Evolutionary conservation across 371 early-diverging fungal species (phyloP).

Genomic region (Mucor irregularis): DNA sequence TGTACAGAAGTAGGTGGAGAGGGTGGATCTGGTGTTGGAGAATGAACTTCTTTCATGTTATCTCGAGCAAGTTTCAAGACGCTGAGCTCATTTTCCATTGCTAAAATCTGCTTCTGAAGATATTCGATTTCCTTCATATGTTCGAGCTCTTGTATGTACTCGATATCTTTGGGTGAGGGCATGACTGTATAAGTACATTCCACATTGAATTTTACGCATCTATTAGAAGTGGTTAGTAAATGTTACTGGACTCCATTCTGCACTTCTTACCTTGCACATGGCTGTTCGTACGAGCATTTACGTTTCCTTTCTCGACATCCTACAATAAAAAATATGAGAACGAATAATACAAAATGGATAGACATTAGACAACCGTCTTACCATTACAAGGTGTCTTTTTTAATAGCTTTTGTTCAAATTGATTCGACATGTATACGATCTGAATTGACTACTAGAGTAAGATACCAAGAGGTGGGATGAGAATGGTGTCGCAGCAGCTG

Average conservation of each 20-base stretch:
- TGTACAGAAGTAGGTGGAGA: no score
- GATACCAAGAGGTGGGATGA: no score
- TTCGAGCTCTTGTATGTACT: conserved; percentile 34
- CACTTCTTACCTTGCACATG: conserved; percentile 39
- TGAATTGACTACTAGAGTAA: no score
- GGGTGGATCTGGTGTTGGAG: neutral
- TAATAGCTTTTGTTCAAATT: no score
- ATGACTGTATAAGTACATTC: conserved; percentile 36
- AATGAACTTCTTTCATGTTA: neutral
- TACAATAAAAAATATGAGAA: neutral
- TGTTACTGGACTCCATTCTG: neutral
- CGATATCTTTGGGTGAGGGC: conserved; percentile 42
- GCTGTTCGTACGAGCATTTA: conserved; percentile 36
- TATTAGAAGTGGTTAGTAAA: neutral
- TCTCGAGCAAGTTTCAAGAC: conserved; percentile 6
- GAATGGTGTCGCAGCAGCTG: no score
- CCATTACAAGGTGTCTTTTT: conserved; percentile 14
- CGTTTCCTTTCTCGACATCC: conserved; percentile 45
- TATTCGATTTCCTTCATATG: conserved; percentile 18
- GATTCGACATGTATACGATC: neutral
- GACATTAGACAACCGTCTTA: no score
- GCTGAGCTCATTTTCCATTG: conserved; percentile 21
- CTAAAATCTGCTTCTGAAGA: conserved; percentile 14
- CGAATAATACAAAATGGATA: neutral
- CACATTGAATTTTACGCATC: conserved; percentile 30